Base-by-base conservation (phyloP, 2,329 filamentous ascomycete genomes). In the Aureobasidium sp. region DNA sequence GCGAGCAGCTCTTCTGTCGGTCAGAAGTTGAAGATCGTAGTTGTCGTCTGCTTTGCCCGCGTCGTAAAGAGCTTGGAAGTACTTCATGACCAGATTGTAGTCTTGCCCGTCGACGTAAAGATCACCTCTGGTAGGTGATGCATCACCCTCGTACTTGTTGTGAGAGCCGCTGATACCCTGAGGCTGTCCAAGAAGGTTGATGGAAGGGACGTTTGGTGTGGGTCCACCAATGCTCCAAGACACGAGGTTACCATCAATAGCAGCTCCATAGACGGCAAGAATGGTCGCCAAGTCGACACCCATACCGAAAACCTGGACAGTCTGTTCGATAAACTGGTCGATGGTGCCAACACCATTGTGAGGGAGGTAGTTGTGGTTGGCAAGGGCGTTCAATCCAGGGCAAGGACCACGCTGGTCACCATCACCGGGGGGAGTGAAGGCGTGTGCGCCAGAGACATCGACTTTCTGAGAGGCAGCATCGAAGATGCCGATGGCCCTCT, bases 61-160 rank as follows among this genome's bases (percentile, higher is more conserved):
- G 45, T 64, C 61, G 65, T 70, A 72, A 8, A 73, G 64, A 20
- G 63, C 63, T 56, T 72, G 68, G 63, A 71, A 71, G 31, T 70
- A 67, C 20, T 59, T 31, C 48, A 68, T 41, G 52, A 65, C 47
- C 17, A 68, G 64, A 15, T 66, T 65, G 63, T 66, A 70, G 51
- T 71, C 65, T 64, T 71, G 65, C 44, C 70, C 70, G 1, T 71
- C 67, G 37, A 64, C n/a, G 60, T 70, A 69, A n/a, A 73, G 51
- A 58, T 75, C 71, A 49, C 65, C 67, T 36, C 70, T 66, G 17
- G 68, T 66, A 1, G 73, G 72, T 17, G 70, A 72, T 9, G 62
- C 67, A 57, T 75, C 73, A 34, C 64, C 55, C 64, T 75, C 73
- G 62, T 73, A 75, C 61, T 73, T 71, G 66, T 69, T 69, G 65